Base-by-base conservation (phyloP, 441 rosid species). In the Aquilaria agallochum region DNA sequence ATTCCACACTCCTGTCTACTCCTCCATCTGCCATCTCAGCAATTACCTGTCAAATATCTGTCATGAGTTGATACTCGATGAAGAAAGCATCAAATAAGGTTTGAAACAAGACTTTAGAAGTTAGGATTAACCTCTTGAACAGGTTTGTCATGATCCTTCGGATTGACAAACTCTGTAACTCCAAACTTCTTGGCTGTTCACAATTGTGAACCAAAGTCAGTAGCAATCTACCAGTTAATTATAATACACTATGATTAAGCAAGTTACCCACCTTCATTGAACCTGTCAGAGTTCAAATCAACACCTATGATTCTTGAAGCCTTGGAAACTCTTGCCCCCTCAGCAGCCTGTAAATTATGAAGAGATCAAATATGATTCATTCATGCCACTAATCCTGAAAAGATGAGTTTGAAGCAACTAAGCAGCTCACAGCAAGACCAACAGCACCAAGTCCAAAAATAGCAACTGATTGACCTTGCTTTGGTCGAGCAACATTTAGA, bases 361-460 rank as follows among this genome's bases (percentile, higher is more conserved):
- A 53, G 11, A 57, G 47, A 11, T 9, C 13, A 42, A 53, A 6
- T 30, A 59, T 49, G 45, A 31, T 5, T 33, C 53, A n/a, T 11
- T 50, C 9, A 12, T 32, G 3, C 20, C 5, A 20, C 1, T 31
- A 33, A 8, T 5, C 27, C 5, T 40, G 13, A 46, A 32, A 32
- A 40, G 5, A 45, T 31, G 59, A 36, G 42, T 36, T 36, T 36
- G 5, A 36, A 56, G 47, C 36, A 47, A 60, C 13, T 20, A 27
- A 60, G 47, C 9, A 20, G 74, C 83, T 74, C 62, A 87, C 94
- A 7, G 88, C 92, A 14, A 88, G 92, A 55, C 98, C 97, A 66
- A 92, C 97, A 60, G 98, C 92, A 50, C 96, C 98, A 53, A 92
- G 74, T 31, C 98, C 97, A 44, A 88, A 92, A 49, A 92, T 32